phyloP scores from a whole-genome alignment of 228 moss, liverwort and hornwort species.

The Sphagnum fallax region DNA sequence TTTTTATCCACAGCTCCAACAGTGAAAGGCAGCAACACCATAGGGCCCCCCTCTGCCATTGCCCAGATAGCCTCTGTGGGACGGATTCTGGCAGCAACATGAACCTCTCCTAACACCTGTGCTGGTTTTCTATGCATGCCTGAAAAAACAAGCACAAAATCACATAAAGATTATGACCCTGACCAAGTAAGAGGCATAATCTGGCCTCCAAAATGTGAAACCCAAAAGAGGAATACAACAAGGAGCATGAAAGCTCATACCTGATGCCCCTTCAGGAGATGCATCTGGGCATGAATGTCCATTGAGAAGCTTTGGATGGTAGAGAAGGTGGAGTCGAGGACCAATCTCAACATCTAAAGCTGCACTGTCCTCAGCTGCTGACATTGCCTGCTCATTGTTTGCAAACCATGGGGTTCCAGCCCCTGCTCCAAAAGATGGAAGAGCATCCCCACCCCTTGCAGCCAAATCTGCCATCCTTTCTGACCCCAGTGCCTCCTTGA shows the following conservation, averaged over 20 bases:
- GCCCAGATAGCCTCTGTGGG: constrained; percentile 79
- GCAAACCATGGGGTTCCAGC: constrained; percentile 89
- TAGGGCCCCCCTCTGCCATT: constrained; percentile 78
- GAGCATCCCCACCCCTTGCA: constrained; percentile 72
- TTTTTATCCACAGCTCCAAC: constrained; percentile 74
- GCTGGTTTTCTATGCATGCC: constrained; percentile 83
- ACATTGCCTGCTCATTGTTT: constrained; percentile 65
- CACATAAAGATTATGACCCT: too few relatives aligned
- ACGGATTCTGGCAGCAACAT: constrained; percentile 80
- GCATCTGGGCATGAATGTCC: constrained; percentile 90
- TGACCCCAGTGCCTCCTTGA: constrained; percentile 80
- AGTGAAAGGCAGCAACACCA: constrained; percentile 68
- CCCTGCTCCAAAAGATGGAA: constrained; percentile 75
- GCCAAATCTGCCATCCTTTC: constrained; percentile 74
- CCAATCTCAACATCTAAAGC: constrained; percentile 76
- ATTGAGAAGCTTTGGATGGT: constrained; percentile 82
- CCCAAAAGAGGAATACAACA: too few relatives aligned
- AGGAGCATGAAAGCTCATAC: constrained; percentile 15
- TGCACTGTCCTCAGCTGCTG: constrained; percentile 68
- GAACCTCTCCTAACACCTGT: constrained; percentile 85
- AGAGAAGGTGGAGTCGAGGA: constrained; percentile 77
- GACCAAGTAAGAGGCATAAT: too few relatives aligned
- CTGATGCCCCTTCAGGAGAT: constrained; percentile 85
- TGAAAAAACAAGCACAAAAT: constrained; percentile 9
- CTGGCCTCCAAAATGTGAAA: too few relatives aligned